A percentile compares a stretch with the other conserved stretches of the same genome.
These are phyloP conservation scores for Sugiyamaella pinicola DNA, from an alignment of 1,139 yeast genomes.

Conservation along the genomic window DNA sequence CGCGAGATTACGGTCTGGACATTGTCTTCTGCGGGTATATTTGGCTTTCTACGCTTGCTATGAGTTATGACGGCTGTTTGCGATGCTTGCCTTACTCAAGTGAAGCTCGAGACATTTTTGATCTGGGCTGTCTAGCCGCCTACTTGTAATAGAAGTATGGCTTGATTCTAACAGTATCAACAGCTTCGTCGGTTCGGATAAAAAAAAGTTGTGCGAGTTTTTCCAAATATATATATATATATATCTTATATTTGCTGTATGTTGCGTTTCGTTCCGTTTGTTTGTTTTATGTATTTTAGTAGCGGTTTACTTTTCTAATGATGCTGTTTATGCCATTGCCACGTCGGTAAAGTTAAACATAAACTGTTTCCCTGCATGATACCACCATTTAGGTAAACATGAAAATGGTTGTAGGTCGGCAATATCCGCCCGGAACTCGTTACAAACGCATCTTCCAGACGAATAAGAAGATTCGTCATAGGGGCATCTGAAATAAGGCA, in stretches of 20 bases:
- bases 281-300: slow-evolving; percentile 15
- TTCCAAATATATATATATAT: neutral
- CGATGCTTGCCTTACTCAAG: too few relatives aligned
- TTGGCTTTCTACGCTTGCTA: too few relatives aligned
- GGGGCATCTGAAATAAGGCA: slow-evolving; percentile 86
- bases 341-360: slow-evolving; percentile 36
- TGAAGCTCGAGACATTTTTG: too few relatives aligned
- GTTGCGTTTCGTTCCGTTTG: slow-evolving; percentile 4
- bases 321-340: slow-evolving; percentile 12
- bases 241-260: slow-evolving; percentile 2
- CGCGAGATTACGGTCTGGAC: too few relatives aligned
- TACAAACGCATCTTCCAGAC: slow-evolving; percentile 70
- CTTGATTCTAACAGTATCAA: neutral
- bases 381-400: slow-evolving; percentile 88
- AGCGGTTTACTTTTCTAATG: slow-evolving; percentile 5
- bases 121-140: too few relatives aligned
- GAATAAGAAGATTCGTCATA: slow-evolving; percentile 51
- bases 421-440: slow-evolving; percentile 45
- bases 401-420: slow-evolving; percentile 67
- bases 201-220: slow-evolving; percentile 9
- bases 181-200: slow-evolving; percentile 20
- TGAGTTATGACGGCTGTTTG: too few relatives aligned
- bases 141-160: too few relatives aligned
- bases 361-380: slow-evolving; percentile 46
- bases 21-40: too few relatives aligned